These are phyloP conservation scores for Kurtzmaniella fragi DNA, from an alignment of 805 yeast genomes.

Conservation along the genomic window DNA sequence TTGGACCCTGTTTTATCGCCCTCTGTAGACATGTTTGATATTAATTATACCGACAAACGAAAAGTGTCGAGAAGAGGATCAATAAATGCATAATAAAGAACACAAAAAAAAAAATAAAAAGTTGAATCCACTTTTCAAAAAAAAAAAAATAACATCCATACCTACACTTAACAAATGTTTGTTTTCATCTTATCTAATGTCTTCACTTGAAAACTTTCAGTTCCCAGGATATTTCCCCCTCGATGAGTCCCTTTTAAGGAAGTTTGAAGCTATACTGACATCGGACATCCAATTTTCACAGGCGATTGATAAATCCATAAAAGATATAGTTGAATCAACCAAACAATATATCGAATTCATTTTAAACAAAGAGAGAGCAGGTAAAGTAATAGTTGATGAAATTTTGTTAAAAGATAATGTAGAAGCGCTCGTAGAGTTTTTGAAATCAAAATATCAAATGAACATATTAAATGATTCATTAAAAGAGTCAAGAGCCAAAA, in stretches of 20 bases:
- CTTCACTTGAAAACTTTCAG: background rate
- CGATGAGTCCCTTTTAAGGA: constrained; percentile 5
- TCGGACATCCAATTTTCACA: background rate
- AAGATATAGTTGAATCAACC: constrained; percentile 7
- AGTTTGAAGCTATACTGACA: constrained; percentile 9
- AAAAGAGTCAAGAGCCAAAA: constrained; percentile 12
- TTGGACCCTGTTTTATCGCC: too few relatives aligned
- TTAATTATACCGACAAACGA: too few relatives aligned
- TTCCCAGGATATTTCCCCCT: constrained; percentile 13
- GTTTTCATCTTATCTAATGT: too few relatives aligned
- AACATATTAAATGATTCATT: constrained; percentile 8
- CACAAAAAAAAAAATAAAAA: too few relatives aligned
- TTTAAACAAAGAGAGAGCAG: constrained; percentile 1
- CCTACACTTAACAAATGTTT: too few relatives aligned
- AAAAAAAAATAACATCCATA: too few relatives aligned
- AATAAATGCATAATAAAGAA: too few relatives aligned
- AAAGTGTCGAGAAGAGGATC: too few relatives aligned
- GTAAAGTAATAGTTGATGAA: constrained; percentile 6
- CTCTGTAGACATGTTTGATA: too few relatives aligned
- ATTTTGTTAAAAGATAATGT: constrained; percentile 4
- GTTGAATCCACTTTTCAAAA: too few relatives aligned
- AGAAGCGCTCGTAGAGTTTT: constrained; percentile 12
- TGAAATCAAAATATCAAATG: constrained; percentile 8
- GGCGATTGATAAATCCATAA: constrained; percentile 4
- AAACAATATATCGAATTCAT: constrained; percentile 11